phyloP scores from a whole-genome alignment of 345 rosid genomes.

The Erucastrum elatum region DNA sequence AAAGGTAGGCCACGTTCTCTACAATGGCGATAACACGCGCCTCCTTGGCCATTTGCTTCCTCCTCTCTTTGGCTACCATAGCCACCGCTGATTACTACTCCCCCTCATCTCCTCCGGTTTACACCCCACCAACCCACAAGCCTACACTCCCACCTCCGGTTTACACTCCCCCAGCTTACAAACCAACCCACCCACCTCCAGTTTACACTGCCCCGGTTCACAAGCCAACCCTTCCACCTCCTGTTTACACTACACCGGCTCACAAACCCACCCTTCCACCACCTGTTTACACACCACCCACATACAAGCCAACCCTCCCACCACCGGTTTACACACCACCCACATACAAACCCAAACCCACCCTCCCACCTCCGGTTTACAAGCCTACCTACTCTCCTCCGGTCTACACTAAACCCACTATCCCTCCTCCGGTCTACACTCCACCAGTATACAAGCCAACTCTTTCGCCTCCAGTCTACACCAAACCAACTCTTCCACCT shows the following conservation, averaged over 20 bases:
- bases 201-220: not conserved
- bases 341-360: not conserved
- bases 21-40: slow-evolving; percentile 7
- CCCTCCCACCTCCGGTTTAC: not conserved
- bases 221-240: not conserved
- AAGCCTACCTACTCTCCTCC: not conserved
- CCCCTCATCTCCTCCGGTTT: slow-evolving; percentile 5
- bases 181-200: not conserved
- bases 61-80: slow-evolving; percentile 2
- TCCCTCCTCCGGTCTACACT: not conserved
- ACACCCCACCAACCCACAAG: not conserved
- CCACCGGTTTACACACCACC: not conserved
- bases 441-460: not conserved
- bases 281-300: not conserved
- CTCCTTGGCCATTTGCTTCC: slow-evolving; percentile 12
- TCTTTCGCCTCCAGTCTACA: not conserved
- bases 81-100: slow-evolving; percentile 1
- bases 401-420: not conserved
- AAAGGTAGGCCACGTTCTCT: not conserved
- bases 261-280: not conserved
- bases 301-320: not conserved
- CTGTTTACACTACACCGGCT: not conserved
- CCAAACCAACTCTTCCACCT: not conserved
- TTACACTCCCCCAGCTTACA: not conserved
- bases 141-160: not conserved